phyloP scores from a whole-genome alignment of 768 basidiomycete genomes.

The Antrodiella citrinella region DNA sequence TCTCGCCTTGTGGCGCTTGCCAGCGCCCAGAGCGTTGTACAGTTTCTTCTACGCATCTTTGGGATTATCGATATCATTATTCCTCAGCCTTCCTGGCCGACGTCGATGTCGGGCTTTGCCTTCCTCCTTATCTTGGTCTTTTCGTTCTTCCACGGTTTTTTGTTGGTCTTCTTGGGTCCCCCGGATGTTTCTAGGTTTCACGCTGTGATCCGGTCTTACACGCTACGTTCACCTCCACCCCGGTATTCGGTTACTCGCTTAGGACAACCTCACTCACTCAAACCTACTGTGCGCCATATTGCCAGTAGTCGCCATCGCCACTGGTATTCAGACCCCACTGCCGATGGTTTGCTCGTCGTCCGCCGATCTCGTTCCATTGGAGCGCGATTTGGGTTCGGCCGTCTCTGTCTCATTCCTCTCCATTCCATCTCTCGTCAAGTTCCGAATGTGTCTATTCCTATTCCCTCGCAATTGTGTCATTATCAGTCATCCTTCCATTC shows the following conservation, averaged over 20 bases:
- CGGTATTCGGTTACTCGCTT: conserved; percentile 28
- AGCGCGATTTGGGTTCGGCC: conserved; percentile 11
- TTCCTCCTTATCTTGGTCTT: too few relatives aligned
- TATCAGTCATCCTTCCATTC: conserved; percentile 35
- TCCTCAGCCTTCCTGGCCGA: too few relatives aligned
- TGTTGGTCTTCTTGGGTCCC: conserved; percentile 22
- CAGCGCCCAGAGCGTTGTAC: conserved; percentile 13
- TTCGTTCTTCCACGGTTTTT: conserved; percentile 17
- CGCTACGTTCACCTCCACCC: conserved; percentile 16
- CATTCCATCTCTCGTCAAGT: conserved; percentile 14
- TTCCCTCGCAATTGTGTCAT: conserved; percentile 35
- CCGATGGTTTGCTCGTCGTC: conserved; percentile 16
- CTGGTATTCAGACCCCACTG: conserved; percentile 42
- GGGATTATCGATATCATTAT: conserved; percentile 36
- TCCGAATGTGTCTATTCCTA: conserved; percentile 16
- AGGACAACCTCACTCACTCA: conserved; percentile 23
- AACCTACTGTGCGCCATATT: conserved; percentile 28
- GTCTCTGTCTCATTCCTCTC: conserved; percentile 8
- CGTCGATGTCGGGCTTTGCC: too few relatives aligned
- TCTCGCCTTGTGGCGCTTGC: conserved; percentile 19
- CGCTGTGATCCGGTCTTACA: conserved; percentile 17
- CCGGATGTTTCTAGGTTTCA: conserved; percentile 15
- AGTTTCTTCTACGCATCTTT: conserved; percentile 12
- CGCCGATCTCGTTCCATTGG: conserved; percentile 3
- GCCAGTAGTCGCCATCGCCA: conserved; percentile 18